A percentile compares a stretch with the other conserved stretches of the same genome.
These are phyloP conservation scores for Blastocystis sp. DNA, from an alignment of 352 stramenopile species.

Conservation along the genomic window DNA sequence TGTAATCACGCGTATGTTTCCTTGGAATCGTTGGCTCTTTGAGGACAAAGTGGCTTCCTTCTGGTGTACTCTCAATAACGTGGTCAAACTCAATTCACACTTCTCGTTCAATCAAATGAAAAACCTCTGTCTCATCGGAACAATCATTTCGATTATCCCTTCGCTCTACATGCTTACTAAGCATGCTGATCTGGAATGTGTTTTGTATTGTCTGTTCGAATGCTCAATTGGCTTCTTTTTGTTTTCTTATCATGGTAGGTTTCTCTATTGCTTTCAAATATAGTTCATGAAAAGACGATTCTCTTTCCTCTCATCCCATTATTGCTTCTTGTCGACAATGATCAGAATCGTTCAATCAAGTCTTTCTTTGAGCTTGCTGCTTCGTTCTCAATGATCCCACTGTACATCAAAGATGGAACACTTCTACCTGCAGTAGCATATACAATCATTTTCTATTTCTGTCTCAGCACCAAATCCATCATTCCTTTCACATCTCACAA, in stretches of 20 bases:
- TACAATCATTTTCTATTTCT: neutral
- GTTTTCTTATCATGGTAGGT: slow-evolving; percentile 82
- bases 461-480: neutral
- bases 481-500: neutral
- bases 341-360: neutral
- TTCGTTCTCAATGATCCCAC: slow-evolving; percentile 69
- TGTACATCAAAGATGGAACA: slow-evolving; percentile 65
- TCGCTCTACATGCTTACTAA: slow-evolving; percentile 55
- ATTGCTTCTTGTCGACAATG: slow-evolving; percentile 72
- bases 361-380: slow-evolving; percentile 64
- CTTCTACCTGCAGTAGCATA: neutral
- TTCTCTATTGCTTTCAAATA: neutral
- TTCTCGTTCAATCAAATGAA: slow-evolving; percentile 70
- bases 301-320: slow-evolving; percentile 82
- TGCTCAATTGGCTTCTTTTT: slow-evolving; percentile 86
- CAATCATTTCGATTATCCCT: neutral
- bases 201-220: slow-evolving; percentile 76
- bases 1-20: slow-evolving; percentile 86
- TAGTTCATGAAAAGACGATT: slow-evolving; percentile 90
- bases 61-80: slow-evolving; percentile 80
- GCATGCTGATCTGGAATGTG: slow-evolving; percentile 71
- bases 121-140: slow-evolving; percentile 68
- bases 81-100: slow-evolving; percentile 72
- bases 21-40: slow-evolving; percentile 86
- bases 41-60: slow-evolving; percentile 94